These are phyloP conservation scores for Claviceps sp. DNA, from an alignment of 2,329 filamentous ascomycete species.

Conservation along the genomic window DNA sequence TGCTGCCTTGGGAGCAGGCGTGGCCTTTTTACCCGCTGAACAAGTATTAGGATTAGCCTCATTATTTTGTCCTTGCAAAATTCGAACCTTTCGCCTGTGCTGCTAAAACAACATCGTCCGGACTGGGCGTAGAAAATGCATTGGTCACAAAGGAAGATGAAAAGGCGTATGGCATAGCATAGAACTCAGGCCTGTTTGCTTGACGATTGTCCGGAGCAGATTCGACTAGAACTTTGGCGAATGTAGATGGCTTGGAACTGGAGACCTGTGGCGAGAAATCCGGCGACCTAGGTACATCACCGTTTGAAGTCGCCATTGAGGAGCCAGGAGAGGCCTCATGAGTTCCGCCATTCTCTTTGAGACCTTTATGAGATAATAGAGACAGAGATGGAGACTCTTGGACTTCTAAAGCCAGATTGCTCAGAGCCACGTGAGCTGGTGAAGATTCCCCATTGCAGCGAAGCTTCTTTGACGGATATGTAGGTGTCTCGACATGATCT, in stretches of 20 bases:
- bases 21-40: slow-evolving; percentile 40
- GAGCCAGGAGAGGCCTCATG: neutral
- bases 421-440: neutral
- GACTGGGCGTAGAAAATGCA: slow-evolving; percentile 74
- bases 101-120: slow-evolving; percentile 76
- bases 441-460: neutral
- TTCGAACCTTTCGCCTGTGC: slow-evolving; percentile 83
- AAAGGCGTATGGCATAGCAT: slow-evolving; percentile 35
- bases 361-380: neutral
- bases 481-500: slow-evolving; percentile 13
- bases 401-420: neutral
- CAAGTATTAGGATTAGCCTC: slow-evolving; percentile 37
- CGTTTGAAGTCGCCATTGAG: neutral
- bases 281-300: neutral
- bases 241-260: slow-evolving; percentile 34
- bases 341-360: too few relatives aligned
- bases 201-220: slow-evolving; percentile 19
- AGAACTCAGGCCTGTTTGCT: slow-evolving; percentile 18
- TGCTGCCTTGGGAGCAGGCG: slow-evolving; percentile 21
- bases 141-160: slow-evolving; percentile 37
- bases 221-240: slow-evolving; percentile 40
- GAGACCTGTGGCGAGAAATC: slow-evolving; percentile 8
- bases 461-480: slow-evolving; percentile 13
- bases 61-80: slow-evolving; percentile 35
- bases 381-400: neutral